Percentiles rank a stretch among this genome's conserved stretches.
phyloP scores from a whole-genome alignment of 176 grass and related monocot species.

The Bothriochloa decipiens region DNA sequence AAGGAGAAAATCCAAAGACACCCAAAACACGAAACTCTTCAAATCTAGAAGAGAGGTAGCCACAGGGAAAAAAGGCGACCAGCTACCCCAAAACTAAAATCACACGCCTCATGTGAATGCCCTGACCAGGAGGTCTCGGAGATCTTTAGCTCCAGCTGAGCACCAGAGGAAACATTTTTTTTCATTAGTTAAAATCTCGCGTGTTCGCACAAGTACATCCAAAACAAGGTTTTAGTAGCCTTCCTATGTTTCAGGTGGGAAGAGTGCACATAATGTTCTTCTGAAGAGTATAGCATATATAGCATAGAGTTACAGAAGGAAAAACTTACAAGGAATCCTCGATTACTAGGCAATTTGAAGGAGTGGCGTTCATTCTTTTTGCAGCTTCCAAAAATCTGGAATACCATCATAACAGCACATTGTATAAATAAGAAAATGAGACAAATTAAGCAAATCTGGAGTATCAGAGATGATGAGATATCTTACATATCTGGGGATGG shows the following conservation, averaged over 20 bases:
- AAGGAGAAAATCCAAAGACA: neutral
- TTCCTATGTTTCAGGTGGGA: neutral
- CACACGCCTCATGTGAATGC: neutral
- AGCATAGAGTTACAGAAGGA: slow-evolving; percentile 22
- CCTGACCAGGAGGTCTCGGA: neutral
- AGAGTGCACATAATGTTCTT: neutral
- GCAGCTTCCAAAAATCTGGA: slow-evolving; percentile 93
- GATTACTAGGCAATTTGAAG: slow-evolving; percentile 88
- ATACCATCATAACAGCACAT: slow-evolving; percentile 42
- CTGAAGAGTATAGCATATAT: neutral
- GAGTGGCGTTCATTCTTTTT: slow-evolving; percentile 72
- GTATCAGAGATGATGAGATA: slow-evolving; percentile 3
- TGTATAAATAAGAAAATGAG: slow-evolving; percentile 16
- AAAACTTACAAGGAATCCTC: slow-evolving; percentile 92
- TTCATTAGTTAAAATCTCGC: neutral
- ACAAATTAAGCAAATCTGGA: slow-evolving; percentile 21
- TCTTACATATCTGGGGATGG: slow-evolving; percentile 88
- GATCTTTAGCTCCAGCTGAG: neutral
- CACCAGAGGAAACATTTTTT: neutral
- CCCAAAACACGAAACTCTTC: neutral
- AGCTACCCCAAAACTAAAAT: neutral
- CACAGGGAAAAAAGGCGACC: neutral
- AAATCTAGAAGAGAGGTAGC: neutral
- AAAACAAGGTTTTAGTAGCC: neutral
- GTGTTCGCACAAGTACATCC: neutral